Evolutionary conservation across 2,329 filamentous ascomycete genomes (phyloP), one percentile per base, ranked within the genome.

Genomic region (Apiospora koreana): DNA sequence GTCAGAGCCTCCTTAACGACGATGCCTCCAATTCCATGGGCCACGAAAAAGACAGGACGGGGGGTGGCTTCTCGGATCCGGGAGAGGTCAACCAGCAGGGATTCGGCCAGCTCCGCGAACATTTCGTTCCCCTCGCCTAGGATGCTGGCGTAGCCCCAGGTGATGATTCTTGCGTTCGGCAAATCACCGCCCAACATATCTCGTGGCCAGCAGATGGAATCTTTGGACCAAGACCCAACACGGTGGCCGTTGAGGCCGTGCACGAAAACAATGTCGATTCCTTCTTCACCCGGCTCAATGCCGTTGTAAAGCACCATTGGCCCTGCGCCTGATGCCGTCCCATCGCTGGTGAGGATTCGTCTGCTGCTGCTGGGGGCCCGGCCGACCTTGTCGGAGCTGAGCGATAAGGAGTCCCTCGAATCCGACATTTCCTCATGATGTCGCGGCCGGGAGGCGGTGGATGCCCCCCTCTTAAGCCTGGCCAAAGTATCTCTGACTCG

Each of bases 1-100:
- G 38, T 54, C 12, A 71, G 64, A 14, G 70, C 70, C 23, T 71
- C 70, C 46, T 71, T 71, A n/a, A 71, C 48, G n/a, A 71, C 45
- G 38, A 68, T 50, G n/a, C 70, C 70, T 35, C 70, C 70, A 25
- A 71, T 50, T 35, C 70, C 70, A 38, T 71, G 70, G 46, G 68
- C 70, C 38, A 71, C 70, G 68, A 71, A 71, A 21, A 65, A 54
- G 28, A 71, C 25, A 31, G 67, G 70, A 31, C 58, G 50, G 14
- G 25, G n/a, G 31, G 21, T 67, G 23, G 18, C 42, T 21, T 28
- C 31, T 12, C 68, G 42, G n/a, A 71, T 28, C 23, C 42, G 69
- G 2, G 68, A 25, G 14, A 71, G 42, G 25, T 71, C 70, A 18
- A 48, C 31, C n/a, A 69, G 42, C 45, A 71, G 50, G 3, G 42